Evolutionary conservation across 1,284 basidiomycete species (phyloP).

Genomic region (Thecaphora frezii): DNA sequence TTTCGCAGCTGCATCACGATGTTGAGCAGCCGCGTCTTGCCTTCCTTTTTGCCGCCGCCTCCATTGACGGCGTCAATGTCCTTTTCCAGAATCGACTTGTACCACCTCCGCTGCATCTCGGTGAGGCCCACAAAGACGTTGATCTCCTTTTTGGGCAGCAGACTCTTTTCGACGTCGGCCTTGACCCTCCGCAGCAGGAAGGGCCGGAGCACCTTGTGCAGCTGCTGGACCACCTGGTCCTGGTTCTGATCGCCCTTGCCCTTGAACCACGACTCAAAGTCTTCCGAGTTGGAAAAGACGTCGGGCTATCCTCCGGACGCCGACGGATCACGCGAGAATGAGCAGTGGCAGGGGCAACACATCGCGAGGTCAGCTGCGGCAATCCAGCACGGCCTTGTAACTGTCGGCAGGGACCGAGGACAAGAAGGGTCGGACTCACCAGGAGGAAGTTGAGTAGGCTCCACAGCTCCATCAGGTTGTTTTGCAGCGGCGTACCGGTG

Average conservation of each 20-base stretch:
- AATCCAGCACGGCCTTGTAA: no score
- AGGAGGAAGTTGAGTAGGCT: slow-evolving; percentile 81
- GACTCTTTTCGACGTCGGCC: slow-evolving; percentile 92
- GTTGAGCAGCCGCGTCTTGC: slow-evolving; percentile 95
- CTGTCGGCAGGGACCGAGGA: no score
- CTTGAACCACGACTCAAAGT: slow-evolving; percentile 78
- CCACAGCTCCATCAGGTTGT: slow-evolving; percentile 96
- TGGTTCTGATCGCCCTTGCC: slow-evolving; percentile 63
- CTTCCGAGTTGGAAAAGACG: slow-evolving; percentile 63
- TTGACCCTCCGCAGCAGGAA: slow-evolving; percentile 95
- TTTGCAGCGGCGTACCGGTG: slow-evolving; percentile 95
- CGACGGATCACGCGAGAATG: neutral
- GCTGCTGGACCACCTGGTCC: slow-evolving; percentile 86
- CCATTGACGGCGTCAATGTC: slow-evolving; percentile 96
- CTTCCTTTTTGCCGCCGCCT: slow-evolving; percentile 78
- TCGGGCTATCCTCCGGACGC: slow-evolving; percentile 49
- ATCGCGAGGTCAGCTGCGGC: no score
- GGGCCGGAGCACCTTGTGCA: slow-evolving; percentile 94
- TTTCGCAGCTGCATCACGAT: slow-evolving; percentile 93
- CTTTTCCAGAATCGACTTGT: slow-evolving; percentile 78
- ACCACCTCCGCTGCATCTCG: slow-evolving; percentile 97
- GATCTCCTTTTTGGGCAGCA: slow-evolving; percentile 97
- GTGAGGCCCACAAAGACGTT: slow-evolving; percentile 97
- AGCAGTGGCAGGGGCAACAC: no score
- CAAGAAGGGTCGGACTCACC: slow-evolving; percentile 65